Evolutionary conservation across 345 rosid species (phyloP), one percentile per base, ranked within the genome.

Genomic region (Leavenworthia alabamica): DNA sequence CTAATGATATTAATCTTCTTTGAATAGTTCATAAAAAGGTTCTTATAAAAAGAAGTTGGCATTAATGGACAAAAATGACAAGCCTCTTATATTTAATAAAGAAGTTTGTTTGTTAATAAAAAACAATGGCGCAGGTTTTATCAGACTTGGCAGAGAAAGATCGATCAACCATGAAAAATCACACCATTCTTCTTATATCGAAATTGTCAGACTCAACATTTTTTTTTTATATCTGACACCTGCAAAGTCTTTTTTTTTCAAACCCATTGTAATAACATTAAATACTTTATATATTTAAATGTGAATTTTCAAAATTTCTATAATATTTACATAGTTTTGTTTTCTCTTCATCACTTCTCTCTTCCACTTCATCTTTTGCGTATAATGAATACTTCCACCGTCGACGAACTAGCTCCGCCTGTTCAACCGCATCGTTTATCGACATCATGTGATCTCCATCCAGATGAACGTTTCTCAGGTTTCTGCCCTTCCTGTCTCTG

Each of bases 401-500:
- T 29, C 76, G 50, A 42, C 36, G 65, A 66, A 11, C 27, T 95
- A 73, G 79, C 73, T 71, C 70, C 47, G 47, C 85, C 89, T 6
- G 75, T 80, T 49, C 99, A 82, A 78, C 85, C 90, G 4, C 85
- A 84, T 66, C 92, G 93, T n/a, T 81, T 73, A 16, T 80, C 96
- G 2, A 89, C 95, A 12, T 93, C 96, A 54, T 94, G 99, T 36
- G 83, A 82, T 39, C 79, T 89, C 37, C 99, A 90, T 63, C 99
- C 97, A 1, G 86, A 88, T 16, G 96, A 90, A 66, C 78, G 74
- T 1, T 94, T 86, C 82, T 86, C 96, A 40, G 89, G 93, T 27
- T 94, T 94, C 72, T 94, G 99, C 55, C 96, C 99, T 64, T 80
- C 85, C 31, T 94, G 97, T 80, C 97, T 94, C 80, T 94, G 90